Conservation (phyloP, 495 filamentous ascomycete species). For the Penicillium waksmanii region DNA sequence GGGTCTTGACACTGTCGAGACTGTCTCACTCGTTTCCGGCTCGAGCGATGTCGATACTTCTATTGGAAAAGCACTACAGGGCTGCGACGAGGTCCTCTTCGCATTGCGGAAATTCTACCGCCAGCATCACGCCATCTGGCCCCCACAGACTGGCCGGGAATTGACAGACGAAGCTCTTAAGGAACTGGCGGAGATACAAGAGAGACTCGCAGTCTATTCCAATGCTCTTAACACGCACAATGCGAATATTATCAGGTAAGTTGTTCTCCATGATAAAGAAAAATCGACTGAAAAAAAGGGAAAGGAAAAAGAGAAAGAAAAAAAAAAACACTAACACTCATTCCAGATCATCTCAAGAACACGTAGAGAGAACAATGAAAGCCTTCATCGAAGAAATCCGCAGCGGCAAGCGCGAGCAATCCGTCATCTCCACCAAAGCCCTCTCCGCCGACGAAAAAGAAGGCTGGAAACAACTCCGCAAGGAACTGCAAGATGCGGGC, state of each 20-base stretch:
- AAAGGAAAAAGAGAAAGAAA: background rate
- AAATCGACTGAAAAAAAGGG: no score
- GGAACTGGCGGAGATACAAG: background rate
- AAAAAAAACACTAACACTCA: background rate
- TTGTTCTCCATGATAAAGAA: background rate
- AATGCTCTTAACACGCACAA: background rate
- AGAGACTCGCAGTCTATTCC: background rate
- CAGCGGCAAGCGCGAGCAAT: conserved; percentile 4
- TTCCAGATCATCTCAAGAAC: conserved; percentile 5
- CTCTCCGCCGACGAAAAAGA: background rate
- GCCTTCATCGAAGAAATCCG: conserved; percentile 2
- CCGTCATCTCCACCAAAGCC: conserved; percentile 1
- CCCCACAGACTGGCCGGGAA: background rate
- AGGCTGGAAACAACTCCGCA: conserved; percentile 4
- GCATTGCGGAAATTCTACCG: background rate
- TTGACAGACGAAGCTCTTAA: background rate
- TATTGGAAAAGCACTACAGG: background rate
- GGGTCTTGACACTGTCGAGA: background rate
- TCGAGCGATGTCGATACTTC: background rate
- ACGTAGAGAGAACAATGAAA: conserved; percentile 4
- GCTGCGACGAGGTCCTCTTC: background rate
- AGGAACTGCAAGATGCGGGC: background rate
- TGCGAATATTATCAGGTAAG: background rate
- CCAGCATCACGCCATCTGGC: background rate
- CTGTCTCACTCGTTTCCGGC: background rate